These are phyloP conservation scores for Persicaria maculosa DNA, from an alignment of 148 eudicot genomes.

Conservation along the genomic window DNA sequence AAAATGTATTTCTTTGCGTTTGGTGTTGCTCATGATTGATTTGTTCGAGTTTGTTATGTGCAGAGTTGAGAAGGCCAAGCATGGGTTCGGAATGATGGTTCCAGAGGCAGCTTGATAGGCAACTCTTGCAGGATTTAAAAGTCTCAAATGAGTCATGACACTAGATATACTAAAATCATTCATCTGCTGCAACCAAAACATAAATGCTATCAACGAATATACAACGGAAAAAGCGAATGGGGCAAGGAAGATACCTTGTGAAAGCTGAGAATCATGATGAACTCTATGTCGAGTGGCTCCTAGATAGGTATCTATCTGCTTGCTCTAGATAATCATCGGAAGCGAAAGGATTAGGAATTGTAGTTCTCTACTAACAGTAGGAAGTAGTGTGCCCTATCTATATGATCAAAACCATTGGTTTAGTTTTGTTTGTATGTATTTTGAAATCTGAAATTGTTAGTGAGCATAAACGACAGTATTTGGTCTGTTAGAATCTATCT, in stretches of 20 bases:
- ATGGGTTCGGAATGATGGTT: slow-evolving; percentile 88
- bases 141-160: background rate
- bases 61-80: slow-evolving; percentile 83
- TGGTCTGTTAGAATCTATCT: no score
- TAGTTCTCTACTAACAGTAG: no score
- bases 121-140: background rate
- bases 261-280: background rate
- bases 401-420: no score
- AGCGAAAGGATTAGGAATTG: no score
- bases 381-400: no score
- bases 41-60: background rate
- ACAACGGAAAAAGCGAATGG: background rate
- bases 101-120: slow-evolving; percentile 29
- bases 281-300: no score
- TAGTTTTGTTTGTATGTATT: no score
- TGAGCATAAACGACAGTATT: no score
- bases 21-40: background rate
- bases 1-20: no score
- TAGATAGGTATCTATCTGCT: no score
- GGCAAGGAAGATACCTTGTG: background rate
- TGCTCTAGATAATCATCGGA: no score
- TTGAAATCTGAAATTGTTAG: no score
- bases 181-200: background rate
- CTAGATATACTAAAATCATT: background rate
- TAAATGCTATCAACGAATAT: background rate